These are phyloP conservation scores for Kwoniella heveanensis DNA, from an alignment of 768 basidiomycete species.

Conservation along the genomic window DNA sequence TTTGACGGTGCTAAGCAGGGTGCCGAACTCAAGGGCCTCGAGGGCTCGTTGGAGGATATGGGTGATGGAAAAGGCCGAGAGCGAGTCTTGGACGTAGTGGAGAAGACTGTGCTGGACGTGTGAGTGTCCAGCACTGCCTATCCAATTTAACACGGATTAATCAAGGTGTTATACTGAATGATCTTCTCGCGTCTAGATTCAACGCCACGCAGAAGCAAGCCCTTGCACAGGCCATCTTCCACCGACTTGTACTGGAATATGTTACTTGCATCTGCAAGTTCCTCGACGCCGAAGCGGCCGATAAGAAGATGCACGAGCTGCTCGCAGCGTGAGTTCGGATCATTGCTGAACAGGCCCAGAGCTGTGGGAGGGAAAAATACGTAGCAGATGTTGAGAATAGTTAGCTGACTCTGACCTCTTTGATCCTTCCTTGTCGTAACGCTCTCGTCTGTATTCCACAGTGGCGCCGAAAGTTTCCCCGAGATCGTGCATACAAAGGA, in stretches of 20 bases:
- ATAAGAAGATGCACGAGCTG: conserved; percentile 75
- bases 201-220: conserved; percentile 90
- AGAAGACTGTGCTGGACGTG: conserved; percentile 75
- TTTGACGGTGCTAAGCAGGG: conserved; percentile 59
- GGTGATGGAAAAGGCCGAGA: conserved; percentile 65
- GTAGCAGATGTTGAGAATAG: too few relatives aligned
- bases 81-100: conserved; percentile 69
- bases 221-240: conserved; percentile 81
- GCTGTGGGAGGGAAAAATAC: too few relatives aligned
- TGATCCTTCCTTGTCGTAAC: background rate
- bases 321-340: conserved; percentile 68
- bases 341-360: too few relatives aligned
- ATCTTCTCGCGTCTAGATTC: conserved; percentile 62
- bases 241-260: conserved; percentile 85
- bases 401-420: background rate
- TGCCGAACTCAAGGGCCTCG: conserved; percentile 59
- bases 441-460: background rate
- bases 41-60: conserved; percentile 66
- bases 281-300: conserved; percentile 62
- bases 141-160: too few relatives aligned
- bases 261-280: conserved; percentile 64
- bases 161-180: background rate
- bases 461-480: conserved; percentile 67
- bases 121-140: too few relatives aligned
- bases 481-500: conserved; percentile 95